Evolutionary conservation across 345 rosid species (phyloP).

Genomic region (Anacardium occidentale): DNA sequence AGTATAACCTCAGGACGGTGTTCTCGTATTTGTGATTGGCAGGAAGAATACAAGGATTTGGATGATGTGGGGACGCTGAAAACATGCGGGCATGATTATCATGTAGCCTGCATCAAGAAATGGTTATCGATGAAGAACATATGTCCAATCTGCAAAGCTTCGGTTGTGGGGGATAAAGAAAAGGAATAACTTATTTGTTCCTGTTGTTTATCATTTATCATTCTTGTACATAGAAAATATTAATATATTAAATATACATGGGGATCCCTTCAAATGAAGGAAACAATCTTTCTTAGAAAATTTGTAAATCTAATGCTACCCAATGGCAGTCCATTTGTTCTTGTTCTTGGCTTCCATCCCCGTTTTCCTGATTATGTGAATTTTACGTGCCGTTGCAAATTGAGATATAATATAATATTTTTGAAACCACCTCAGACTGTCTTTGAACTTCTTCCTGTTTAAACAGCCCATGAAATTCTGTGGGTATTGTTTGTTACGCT

Average conservation of each 20-base stretch:
- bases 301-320: constrained; percentile 27
- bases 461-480: too few species aligned
- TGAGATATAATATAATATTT: too few species aligned
- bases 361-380: not conserved
- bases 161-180: constrained; percentile 39
- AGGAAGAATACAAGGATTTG: constrained; percentile 75
- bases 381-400: not conserved
- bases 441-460: too few species aligned
- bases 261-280: constrained; percentile 6
- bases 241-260: not conserved
- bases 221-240: constrained; percentile 20
- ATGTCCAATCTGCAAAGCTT: constrained; percentile 87
- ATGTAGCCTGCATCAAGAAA: constrained; percentile 68
- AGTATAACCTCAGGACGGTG: not conserved
- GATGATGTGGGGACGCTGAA: constrained; percentile 54
- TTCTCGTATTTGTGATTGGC: constrained; percentile 27
- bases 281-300: constrained; percentile 24
- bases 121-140: constrained; percentile 84
- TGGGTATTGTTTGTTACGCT: too few species aligned
- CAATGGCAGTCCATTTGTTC: constrained; percentile 27
- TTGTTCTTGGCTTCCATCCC: constrained; percentile 28
- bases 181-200: constrained; percentile 13
- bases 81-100: constrained; percentile 73
- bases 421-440: too few species aligned
- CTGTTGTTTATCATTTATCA: constrained; percentile 13